Base-by-base conservation (phyloP, 495 filamentous ascomycete species). In the Paragyromitra xinjiangensis region DNA sequence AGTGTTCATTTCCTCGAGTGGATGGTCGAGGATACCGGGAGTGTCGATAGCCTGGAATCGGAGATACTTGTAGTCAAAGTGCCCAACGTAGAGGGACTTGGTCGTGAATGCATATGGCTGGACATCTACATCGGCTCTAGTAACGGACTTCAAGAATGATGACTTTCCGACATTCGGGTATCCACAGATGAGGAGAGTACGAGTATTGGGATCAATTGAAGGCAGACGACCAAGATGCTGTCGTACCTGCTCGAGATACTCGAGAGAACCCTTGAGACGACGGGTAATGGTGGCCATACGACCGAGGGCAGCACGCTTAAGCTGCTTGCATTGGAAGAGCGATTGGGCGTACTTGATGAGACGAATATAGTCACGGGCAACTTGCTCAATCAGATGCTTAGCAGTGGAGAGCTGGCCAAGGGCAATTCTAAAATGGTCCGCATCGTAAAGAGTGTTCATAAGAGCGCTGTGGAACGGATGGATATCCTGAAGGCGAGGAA, bases 41-140 rank as follows among this genome's bases (percentile, higher is more conserved):
- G 88, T 97, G 88, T 89, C 93, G 84, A 93, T 95, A 79, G 90
- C 92, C 84, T 95, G 93, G 86, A 97, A 97, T 61, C 94, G 91
- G 59, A 97, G 88, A 85, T 97, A 98, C 84, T 97, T 97, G 88
- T 98, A 99, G 86, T 99, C 95, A 81, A 98, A 97, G 83, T 99
- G 95, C 56, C 95, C 95, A 22, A 98, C 96, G 81, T 98, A 98
- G 82, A 99, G 87, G 80, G 91, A 93, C 87, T 98, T 99, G 14
- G 95, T 99, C 26, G 96, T 98, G 88, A 99, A 99, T 64, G 95
- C 96, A 83, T 98, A 99, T 9, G 95, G 94, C 86, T 98, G 95
- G 45, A 98, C 92, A 82, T 98, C 95, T 71, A 97, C 95, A 87
- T 99, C 96, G 71, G 95, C 96, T 79, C 96, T 88, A 39, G 93